These are phyloP conservation scores for Aureobasidium vineae DNA, from an alignment of 2,329 filamentous ascomycete genomes.

Conservation along the genomic window DNA sequence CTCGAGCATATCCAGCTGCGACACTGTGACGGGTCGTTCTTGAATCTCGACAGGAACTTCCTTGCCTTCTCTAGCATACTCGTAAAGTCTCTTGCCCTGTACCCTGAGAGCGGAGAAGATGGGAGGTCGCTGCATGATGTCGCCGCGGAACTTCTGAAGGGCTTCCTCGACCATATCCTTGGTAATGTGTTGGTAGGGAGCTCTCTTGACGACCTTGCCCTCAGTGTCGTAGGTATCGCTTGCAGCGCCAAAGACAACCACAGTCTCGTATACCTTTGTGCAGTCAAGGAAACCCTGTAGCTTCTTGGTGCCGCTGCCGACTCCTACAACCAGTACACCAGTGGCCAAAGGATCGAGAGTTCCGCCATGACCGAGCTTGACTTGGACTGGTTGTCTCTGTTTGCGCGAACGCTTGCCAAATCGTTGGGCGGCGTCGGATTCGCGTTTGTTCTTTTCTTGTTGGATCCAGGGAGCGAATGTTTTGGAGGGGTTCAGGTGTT, in stretches of 20 bases:
- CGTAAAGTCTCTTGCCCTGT: slow-evolving; percentile 90
- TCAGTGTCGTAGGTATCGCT: slow-evolving; percentile 90
- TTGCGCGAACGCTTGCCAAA: slow-evolving; percentile 56
- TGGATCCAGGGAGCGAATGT: slow-evolving; percentile 77
- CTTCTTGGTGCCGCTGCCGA: slow-evolving; percentile 83
- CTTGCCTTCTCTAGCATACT: slow-evolving; percentile 89
- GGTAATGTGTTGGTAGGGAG: slow-evolving; percentile 77
- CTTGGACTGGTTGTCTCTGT: slow-evolving; percentile 60
- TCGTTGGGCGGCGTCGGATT: slow-evolving; percentile 58
- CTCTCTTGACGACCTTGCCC: slow-evolving; percentile 76
- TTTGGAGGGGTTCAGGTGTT: slow-evolving; percentile 74
- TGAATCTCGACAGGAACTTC: slow-evolving; percentile 82
- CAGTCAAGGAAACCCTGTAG: slow-evolving; percentile 77
- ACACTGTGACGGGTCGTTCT: slow-evolving; percentile 73
- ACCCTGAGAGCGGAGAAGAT: slow-evolving; percentile 92
- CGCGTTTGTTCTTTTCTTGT: slow-evolving; percentile 57
- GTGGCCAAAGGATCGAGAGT: slow-evolving; percentile 94
- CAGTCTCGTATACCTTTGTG: slow-evolving; percentile 89
- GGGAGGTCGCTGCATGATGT: slow-evolving; percentile 84
- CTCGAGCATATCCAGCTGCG: slow-evolving; percentile 75
- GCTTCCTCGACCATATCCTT: slow-evolving; percentile 73
- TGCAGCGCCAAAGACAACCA: slow-evolving; percentile 84
- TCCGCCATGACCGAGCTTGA: slow-evolving; percentile 95
- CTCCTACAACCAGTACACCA: slow-evolving; percentile 83
- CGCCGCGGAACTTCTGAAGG: slow-evolving; percentile 71